Percentiles rank a stretch among this genome's conserved stretches.
These are phyloP conservation scores for Inonotus obliquus DNA, from an alignment of 1,284 basidiomycete genomes.

Conservation along the genomic window DNA sequence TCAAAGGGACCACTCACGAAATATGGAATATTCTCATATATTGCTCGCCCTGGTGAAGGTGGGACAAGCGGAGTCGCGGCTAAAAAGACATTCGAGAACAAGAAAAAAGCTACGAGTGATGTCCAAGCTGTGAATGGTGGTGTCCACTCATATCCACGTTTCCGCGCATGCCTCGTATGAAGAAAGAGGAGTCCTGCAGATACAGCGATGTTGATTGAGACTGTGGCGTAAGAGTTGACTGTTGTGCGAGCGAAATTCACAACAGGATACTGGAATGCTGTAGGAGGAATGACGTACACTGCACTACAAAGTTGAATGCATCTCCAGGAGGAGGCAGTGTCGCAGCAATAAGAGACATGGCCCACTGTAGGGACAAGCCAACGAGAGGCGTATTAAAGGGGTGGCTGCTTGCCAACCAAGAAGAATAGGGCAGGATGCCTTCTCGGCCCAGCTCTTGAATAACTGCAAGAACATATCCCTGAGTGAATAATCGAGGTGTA, in stretches of 20 bases:
- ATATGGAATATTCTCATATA: conserved; percentile 58
- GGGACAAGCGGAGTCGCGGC: conserved; percentile 58
- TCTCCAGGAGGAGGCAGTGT: conserved; percentile 56
- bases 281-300: not conserved
- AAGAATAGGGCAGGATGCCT: conserved; percentile 56
- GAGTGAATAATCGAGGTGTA: not conserved
- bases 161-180: conserved; percentile 34
- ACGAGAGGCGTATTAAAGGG: conserved; percentile 57
- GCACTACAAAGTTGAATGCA: conserved; percentile 48
- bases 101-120: conserved; percentile 45
- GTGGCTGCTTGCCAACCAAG: conserved; percentile 59
- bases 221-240: conserved; percentile 52
- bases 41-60: conserved; percentile 41
- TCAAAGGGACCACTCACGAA: conserved; percentile 41
- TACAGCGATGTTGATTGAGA: conserved; percentile 55
- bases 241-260: not conserved
- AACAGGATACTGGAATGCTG: not conserved
- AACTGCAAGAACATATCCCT: conserved; percentile 32
- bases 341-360: conserved; percentile 46
- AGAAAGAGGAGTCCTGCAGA: conserved; percentile 56
- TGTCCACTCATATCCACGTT: conserved; percentile 44
- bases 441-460: conserved; percentile 68
- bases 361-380: conserved; percentile 52
- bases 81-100: conserved; percentile 60
- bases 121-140: conserved; percentile 58